These are phyloP conservation scores for Calonectria ilicicola DNA, from an alignment of 2,329 filamentous ascomycete species.

Conservation along the genomic window DNA sequence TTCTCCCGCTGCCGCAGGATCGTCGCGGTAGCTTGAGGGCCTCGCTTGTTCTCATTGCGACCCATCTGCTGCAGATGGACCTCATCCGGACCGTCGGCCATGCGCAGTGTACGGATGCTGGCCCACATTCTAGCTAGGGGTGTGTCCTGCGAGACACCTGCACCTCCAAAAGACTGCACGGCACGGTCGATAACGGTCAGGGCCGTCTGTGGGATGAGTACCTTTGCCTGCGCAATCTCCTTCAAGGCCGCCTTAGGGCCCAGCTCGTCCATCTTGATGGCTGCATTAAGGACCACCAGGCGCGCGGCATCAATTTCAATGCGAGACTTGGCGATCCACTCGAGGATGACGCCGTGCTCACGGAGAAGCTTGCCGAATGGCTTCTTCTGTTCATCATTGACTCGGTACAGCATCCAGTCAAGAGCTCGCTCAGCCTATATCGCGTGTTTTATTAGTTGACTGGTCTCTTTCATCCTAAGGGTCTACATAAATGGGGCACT, in stretches of 20 bases:
- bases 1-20: conserved; percentile 74
- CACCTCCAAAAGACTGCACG: conserved; percentile 91
- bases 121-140: conserved; percentile 89
- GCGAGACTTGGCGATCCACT: conserved; percentile 92
- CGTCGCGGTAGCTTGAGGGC: conserved; percentile 68
- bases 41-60: conserved; percentile 81
- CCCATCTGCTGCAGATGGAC: conserved; percentile 89
- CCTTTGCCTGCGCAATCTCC: conserved; percentile 96
- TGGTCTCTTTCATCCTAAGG: not conserved
- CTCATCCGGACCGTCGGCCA: conserved; percentile 96
- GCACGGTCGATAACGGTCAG: conserved; percentile 93
- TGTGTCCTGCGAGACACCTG: conserved; percentile 94
- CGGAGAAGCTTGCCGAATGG: conserved; percentile 89
- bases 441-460: conserved; percentile 15
- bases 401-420: conserved; percentile 93
- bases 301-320: conserved; percentile 95
- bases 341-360: conserved; percentile 93
- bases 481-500: conserved; percentile 41
- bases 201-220: conserved; percentile 85
- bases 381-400: conserved; percentile 92
- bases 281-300: conserved; percentile 91
- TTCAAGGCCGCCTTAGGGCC: conserved; percentile 90
- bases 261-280: conserved; percentile 90
- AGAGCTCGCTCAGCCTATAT: conserved; percentile 83
- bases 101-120: conserved; percentile 81